Percentiles rank a stretch among this genome's conserved stretches.
Conservation (phyloP, 2,329 filamentous ascomycete species). For the Coniella vitis region DNA sequence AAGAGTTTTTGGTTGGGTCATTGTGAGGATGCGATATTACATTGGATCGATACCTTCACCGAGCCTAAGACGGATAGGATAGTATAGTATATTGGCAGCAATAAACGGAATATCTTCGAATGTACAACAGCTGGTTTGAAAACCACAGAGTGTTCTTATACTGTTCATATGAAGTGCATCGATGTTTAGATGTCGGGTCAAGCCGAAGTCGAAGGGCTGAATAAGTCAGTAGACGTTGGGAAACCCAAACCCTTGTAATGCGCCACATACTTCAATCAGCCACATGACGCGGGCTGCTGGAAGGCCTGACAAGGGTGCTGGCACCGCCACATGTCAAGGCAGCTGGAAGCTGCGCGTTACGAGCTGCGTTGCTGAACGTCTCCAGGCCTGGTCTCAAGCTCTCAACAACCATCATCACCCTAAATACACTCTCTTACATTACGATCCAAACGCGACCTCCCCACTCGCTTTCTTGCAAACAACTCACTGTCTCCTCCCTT, state of each 20-base stretch:
- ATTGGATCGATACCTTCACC: too few relatives aligned
- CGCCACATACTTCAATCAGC: background rate
- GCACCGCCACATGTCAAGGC: conserved; percentile 9
- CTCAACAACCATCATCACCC: background rate
- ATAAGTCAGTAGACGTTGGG: background rate
- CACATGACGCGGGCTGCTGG: background rate
- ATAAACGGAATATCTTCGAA: too few relatives aligned
- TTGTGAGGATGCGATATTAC: too few relatives aligned
- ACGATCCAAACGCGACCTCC: background rate
- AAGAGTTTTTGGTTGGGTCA: too few relatives aligned
- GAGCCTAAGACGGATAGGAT: too few relatives aligned
- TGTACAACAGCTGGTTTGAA: too few relatives aligned
- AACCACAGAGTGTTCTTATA: too few relatives aligned
- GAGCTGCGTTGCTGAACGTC: conserved; percentile 4
- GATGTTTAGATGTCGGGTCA: too few relatives aligned
- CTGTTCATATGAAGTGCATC: too few relatives aligned
- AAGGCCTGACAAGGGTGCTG: background rate
- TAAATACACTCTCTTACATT: background rate
- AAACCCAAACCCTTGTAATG: background rate
- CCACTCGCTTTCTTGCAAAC: background rate
- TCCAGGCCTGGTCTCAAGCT: background rate
- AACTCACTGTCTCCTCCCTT: background rate
- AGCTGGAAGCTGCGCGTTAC: conserved; percentile 10
- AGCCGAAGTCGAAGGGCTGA: too few relatives aligned
- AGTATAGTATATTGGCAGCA: too few relatives aligned